Evolutionary conservation across 2,329 filamentous ascomycete species (phyloP), one percentile per base, ranked within the genome.

Genomic region (Talaromyces sp.): DNA sequence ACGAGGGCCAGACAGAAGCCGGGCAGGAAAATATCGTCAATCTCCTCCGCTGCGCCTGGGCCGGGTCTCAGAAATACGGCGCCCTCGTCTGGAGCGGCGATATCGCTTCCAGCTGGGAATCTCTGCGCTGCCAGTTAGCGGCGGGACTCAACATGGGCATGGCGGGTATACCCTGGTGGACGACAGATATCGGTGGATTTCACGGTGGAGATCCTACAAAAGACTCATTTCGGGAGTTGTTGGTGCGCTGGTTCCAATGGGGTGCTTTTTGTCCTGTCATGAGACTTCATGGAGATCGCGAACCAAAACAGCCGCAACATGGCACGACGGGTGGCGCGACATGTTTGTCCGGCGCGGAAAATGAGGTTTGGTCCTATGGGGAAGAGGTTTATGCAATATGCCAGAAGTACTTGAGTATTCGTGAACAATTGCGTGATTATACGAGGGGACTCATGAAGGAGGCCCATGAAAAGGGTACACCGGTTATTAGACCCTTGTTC

Each of bases 161-260:
- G 4, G 80, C 86, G 0, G 88, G 88, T 0, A 81, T 90, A 10
- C 83, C 86, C 0, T 89, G 87, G 87, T 90, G 86, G 86, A 90
- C 88, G 0, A 90, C 87, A 0, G 88, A 90, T 69, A 90, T 90
- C 61, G 88, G 88, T 1, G 88, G 88, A 0, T 90, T 90, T 70
- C 87, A 90, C 70, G 87, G 87, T 5, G 88, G 88, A 0, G 81
- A 87, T 66, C 85, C 87, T 0, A 73, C 78, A 0, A 82, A 88
- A 56, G 74, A 78, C 1, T 77, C 70, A 0, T 90, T 90, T 74
- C 79, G 86, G 8, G 88, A 90, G 70, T 75, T 90, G 0, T 86
- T 90, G 65, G 83, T 87, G 1, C 78, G 88, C 1, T 90, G 88
- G 88, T 90, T 90, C 73, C 87, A 90, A 70, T 90, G 87, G 86